These are phyloP conservation scores for Microthlaspi erraticum DNA, from an alignment of 345 rosid species.

Conservation along the genomic window DNA sequence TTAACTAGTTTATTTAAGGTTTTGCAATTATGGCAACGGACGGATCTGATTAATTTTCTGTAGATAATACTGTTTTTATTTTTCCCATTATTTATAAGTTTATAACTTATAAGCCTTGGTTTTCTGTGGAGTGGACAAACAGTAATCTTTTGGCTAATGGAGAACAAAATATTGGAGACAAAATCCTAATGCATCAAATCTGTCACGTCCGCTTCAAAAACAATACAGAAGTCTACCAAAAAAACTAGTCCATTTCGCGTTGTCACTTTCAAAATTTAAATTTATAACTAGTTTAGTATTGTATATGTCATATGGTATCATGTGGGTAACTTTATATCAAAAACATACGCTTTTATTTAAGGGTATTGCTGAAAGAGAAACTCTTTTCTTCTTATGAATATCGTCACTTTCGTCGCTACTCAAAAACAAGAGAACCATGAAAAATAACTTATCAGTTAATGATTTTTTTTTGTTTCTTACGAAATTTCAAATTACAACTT, in stretches of 20 bases:
- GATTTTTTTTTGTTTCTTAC: too few relatives aligned
- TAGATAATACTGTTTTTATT: not conserved
- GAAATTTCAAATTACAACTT: not conserved
- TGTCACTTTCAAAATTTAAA: not conserved
- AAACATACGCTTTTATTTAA: not conserved
- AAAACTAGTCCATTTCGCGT: conserved; percentile 3
- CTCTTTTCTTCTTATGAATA: not conserved
- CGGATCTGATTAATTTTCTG: conserved; percentile 12
- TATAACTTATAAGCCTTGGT: conserved; percentile 7
- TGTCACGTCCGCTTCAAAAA: not conserved
- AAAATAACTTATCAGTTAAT: not conserved
- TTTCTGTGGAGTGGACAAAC: not conserved
- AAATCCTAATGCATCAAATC: not conserved
- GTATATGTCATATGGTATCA: not conserved
- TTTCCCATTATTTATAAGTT: not conserved
- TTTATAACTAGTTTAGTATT: not conserved
- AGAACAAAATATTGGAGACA: not conserved
- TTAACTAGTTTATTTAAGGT: conserved; percentile 25
- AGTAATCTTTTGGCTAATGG: conserved; percentile 11
- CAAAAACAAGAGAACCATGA: not conserved
- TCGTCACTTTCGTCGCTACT: not conserved
- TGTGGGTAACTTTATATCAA: not conserved
- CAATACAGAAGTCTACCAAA: not conserved
- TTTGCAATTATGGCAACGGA: conserved; percentile 20
- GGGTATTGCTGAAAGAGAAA: not conserved